These are phyloP conservation scores for Dalechampia spathulata DNA, from an alignment of 441 rosid species.

Conservation along the genomic window DNA sequence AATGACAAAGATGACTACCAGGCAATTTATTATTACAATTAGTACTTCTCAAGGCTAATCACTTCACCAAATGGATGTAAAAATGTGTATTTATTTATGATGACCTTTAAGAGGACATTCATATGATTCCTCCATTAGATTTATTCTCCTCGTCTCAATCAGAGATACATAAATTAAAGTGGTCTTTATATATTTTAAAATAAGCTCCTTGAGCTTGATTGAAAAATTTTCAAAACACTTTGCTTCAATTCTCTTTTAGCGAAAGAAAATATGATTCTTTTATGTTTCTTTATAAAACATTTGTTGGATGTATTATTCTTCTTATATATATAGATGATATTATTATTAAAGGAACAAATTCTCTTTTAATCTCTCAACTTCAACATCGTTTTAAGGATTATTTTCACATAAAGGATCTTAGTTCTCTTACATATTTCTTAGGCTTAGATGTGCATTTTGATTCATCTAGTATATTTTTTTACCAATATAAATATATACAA, in stretches of 20 bases:
- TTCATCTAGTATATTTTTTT: not conserved
- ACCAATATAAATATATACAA: slow-evolving; percentile 7
- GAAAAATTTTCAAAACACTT: not conserved
- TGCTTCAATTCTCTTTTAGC: not conserved
- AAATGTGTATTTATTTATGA: not conserved
- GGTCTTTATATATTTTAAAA: not conserved
- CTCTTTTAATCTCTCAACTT: not conserved
- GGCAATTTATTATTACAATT: not conserved
- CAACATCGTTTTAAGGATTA: not conserved
- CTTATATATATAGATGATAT: not conserved
- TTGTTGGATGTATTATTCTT: not conserved
- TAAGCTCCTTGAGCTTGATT: not conserved
- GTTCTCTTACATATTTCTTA: slow-evolving; percentile 1
- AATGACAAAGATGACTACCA: not conserved
- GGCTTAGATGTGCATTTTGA: not conserved
- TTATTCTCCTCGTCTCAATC: not conserved
- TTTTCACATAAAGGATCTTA: not conserved
- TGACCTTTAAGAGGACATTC: not conserved
- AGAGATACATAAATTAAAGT: not conserved
- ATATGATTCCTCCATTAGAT: not conserved
- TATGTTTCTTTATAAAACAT: not conserved
- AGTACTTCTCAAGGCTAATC: not conserved
- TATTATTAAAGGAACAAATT: not conserved
- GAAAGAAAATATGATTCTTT: not conserved
- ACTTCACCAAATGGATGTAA: not conserved